phyloP scores from a whole-genome alignment of 2,329 filamentous ascomycete species.

The Penicillium sp. region DNA sequence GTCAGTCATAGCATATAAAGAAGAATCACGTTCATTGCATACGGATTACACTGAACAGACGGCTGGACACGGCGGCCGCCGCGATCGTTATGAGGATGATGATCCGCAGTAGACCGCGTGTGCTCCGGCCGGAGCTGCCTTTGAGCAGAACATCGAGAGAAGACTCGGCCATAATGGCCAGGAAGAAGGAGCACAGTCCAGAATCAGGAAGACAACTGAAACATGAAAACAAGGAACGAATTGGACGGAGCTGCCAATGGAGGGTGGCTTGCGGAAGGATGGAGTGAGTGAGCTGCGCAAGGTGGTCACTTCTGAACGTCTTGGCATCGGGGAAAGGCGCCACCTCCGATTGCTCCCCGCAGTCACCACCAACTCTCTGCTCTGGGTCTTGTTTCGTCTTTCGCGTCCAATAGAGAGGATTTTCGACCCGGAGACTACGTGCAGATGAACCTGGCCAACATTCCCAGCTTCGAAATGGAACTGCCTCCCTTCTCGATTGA shows the following conservation, averaged over 20 bases:
- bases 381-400: conserved; percentile 1
- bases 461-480: conserved; percentile 23
- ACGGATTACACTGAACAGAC: conserved; percentile 98
- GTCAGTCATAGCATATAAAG: conserved; percentile 1
- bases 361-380: conserved; percentile 13
- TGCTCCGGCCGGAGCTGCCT: conserved; percentile 75
- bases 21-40: conserved; percentile 44
- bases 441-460: background rate
- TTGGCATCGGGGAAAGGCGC: conserved; percentile 35
- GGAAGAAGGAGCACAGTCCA: conserved; percentile 32
- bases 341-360: conserved; percentile 36
- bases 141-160: conserved; percentile 63
- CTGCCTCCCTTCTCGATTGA: conserved; percentile 31
- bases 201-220: conserved; percentile 23
- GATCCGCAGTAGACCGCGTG: conserved; percentile 79
- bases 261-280: conserved; percentile 20
- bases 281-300: conserved; percentile 37
- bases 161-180: conserved; percentile 48
- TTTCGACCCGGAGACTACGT: background rate
- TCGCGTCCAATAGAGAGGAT: background rate
- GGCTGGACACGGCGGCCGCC: conserved; percentile 83
- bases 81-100: conserved; percentile 90
- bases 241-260: conserved; percentile 24
- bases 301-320: conserved; percentile 43
- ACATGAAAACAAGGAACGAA: conserved; percentile 28